Conservation (phyloP, 2,329 filamentous ascomycete genomes). For the Escovopsis sp. region DNA sequence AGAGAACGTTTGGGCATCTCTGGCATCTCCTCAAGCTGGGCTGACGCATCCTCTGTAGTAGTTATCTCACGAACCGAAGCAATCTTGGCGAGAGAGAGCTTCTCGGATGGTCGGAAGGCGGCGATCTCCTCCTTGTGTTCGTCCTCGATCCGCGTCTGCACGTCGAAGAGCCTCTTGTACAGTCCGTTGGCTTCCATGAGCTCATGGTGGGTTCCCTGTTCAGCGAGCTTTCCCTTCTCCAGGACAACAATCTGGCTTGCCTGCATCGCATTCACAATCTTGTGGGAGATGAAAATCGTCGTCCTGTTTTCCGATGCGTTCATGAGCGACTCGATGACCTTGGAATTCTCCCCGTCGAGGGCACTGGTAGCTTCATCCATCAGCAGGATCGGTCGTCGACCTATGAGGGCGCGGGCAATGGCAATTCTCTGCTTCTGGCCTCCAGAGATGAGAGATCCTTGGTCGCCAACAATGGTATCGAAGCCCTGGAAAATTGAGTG, state of each 20-base stretch:
- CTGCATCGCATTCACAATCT: not conserved
- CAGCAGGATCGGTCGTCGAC: conserved; percentile 11
- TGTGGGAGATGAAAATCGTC: not conserved
- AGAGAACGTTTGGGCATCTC: conserved; percentile 1
- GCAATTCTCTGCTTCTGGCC: conserved; percentile 8
- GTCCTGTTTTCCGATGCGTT: not conserved
- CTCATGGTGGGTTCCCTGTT: not conserved
- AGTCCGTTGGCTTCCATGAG: not conserved
- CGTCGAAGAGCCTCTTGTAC: not conserved
- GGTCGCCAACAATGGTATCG: conserved; percentile 6
- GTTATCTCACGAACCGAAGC: not conserved
- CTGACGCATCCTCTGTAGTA: conserved; percentile 31
- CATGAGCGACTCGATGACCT: conserved; percentile 33
- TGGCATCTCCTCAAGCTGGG: conserved; percentile 16
- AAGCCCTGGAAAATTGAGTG: conserved; percentile 1
- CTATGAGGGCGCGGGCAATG: conserved; percentile 7
- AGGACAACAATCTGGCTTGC: not conserved
- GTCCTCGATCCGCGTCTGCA: not conserved
- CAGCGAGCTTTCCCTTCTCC: not conserved
- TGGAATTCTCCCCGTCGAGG: conserved; percentile 10
- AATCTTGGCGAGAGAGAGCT: not conserved
- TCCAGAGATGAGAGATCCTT: conserved; percentile 5
- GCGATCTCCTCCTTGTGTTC: not conserved
- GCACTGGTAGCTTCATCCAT: conserved; percentile 9
- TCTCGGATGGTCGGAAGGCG: not conserved